phyloP scores from a whole-genome alignment of 176 grass and related monocot species.

The Rhipidocladum racemiflorum region DNA sequence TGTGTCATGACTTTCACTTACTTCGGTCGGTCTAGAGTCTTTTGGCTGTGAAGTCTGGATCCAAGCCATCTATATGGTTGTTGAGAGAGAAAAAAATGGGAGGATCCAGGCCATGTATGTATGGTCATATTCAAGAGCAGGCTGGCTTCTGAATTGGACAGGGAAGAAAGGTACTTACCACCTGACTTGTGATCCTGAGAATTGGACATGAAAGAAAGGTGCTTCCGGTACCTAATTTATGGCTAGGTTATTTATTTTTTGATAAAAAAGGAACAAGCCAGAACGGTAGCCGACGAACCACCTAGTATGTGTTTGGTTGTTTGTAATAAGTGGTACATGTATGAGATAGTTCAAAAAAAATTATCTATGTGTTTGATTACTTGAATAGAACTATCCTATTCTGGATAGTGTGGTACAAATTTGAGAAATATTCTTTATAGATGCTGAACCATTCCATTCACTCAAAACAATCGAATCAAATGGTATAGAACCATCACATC shows the following conservation, averaged over 20 bases:
- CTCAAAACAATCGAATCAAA: no score
- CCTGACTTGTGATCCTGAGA: constrained; percentile 13
- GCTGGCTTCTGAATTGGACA: constrained; percentile 20
- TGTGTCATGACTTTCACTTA: background rate
- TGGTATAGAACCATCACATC: no score
- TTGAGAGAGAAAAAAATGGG: background rate
- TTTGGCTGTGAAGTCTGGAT: background rate
- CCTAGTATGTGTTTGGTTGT: no score
- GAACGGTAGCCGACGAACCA: background rate
- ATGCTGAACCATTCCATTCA: no score
- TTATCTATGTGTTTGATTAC: no score
- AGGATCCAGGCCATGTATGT: background rate
- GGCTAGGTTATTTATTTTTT: background rate
- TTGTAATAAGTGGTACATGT: no score
- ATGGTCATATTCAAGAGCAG: constrained; percentile 10
- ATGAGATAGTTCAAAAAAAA: no score
- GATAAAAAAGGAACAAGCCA: background rate
- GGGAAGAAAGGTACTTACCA: constrained; percentile 1
- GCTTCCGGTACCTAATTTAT: background rate
- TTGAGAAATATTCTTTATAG: no score
- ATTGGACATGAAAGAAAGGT: background rate
- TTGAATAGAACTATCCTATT: no score
- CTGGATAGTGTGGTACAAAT: no score
- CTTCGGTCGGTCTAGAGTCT: background rate
- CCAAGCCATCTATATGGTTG: background rate